A percentile compares a stretch with the other conserved stretches of the same genome.
Evolutionary conservation across 306 rosid species (phyloP).

Genomic region (Arachis hypogaea): DNA sequence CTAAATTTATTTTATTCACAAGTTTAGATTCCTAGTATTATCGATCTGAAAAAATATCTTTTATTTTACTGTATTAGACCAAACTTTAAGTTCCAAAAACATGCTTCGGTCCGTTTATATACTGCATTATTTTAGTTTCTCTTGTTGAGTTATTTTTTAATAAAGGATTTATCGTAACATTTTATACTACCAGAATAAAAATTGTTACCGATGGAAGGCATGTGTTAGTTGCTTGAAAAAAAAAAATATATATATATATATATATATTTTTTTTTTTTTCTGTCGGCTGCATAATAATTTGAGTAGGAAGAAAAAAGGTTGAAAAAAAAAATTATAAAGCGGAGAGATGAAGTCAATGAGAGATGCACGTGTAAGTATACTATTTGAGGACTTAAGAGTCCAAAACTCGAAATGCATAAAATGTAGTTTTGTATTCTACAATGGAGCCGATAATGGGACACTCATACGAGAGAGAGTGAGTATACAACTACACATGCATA

Average conservation of each 20-base stretch:
- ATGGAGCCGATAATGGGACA: constrained; percentile 17
- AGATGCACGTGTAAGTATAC: constrained; percentile 35
- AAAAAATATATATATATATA: too few species aligned
- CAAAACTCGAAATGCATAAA: constrained; percentile 42
- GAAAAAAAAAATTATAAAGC: too few species aligned
- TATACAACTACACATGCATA: constrained; percentile 18
- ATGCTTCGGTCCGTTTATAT: too few species aligned
- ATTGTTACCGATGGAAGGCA: neutral
- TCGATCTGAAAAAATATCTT: too few species aligned
- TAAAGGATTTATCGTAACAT: neutral
- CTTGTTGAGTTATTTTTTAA: neutral
- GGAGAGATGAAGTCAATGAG: neutral
- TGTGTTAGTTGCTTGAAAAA: constrained; percentile 33
- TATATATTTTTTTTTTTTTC: too few species aligned
- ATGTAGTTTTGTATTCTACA: constrained; percentile 31
- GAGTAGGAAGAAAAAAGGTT: neutral
- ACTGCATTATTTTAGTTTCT: neutral
- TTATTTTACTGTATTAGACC: too few species aligned
- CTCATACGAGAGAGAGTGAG: constrained; percentile 18
- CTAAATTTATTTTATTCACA: too few species aligned
- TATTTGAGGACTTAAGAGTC: constrained; percentile 24
- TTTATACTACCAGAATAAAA: neutral
- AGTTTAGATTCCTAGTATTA: too few species aligned
- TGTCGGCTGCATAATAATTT: constrained; percentile 29
- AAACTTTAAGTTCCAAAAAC: too few species aligned